Base-by-base conservation (phyloP, 306 rosid species). In the Rubus parviflorus region DNA sequence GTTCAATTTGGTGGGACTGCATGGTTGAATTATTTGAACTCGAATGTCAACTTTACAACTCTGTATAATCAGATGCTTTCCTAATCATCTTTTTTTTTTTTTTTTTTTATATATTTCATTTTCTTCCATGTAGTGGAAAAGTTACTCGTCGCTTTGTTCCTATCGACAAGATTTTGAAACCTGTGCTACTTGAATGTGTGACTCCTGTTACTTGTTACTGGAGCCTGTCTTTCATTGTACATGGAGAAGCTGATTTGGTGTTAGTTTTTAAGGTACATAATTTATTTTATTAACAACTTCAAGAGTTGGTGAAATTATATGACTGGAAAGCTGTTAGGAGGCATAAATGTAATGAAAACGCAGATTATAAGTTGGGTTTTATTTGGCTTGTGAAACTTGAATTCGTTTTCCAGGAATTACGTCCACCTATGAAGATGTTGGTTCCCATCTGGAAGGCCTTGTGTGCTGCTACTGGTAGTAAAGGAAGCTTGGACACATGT, bases 151-250 rank as follows among this genome's bases (percentile, higher is more conserved):
- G 77, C 75, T 92, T 95, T 75, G 90, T 95, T 72, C 97, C 97
- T 70, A 80, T 89, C 25, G 90, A 89, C 86, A 89, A 88, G 87
- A 88, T 94, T 82, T 79, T 92, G 72, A 90, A 92, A 72, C 97
- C 97, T 16, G 88, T 87, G 65, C 82, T 95, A 61, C 71, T 87
- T 61, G 98, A 95, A 88, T 85, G 92, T 78, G 91, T 92, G 85
- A 92, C 97, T 53, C 97, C 98, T 6, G 82, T 92, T 73, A 94
- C 98, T 58, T 94, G 98, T 75, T 92, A 89, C 85, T 94, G 97
- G 97, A 86, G 89, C 74, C 83, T 94, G 43, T 92, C 93, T 66
- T 70, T 92, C 81, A 84, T 95, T 79, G 40, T 89, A 49, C 85
- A 77, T 2, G 93, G 72, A 63, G 97, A 95, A 83, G 83, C 86